Conservation (phyloP, 2,329 filamentous ascomycete species). For the Trichothecium sympodiale region DNA sequence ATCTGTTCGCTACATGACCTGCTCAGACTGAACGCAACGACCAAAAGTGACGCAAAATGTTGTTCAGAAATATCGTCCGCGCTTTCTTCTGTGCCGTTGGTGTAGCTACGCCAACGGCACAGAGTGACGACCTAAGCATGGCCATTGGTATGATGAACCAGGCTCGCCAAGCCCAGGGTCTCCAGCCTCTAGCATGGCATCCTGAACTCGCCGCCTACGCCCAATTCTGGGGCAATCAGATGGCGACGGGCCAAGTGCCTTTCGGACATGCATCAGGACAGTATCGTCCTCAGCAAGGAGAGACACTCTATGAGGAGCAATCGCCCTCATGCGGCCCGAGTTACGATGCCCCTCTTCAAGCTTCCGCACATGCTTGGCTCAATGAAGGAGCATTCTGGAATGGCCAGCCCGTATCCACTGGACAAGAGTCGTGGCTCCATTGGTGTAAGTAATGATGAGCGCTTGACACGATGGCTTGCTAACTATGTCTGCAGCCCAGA, state of each 20-base stretch:
- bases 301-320: slow-evolving; percentile 20
- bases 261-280: slow-evolving; percentile 19
- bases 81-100: slow-evolving; percentile 6
- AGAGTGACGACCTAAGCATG: slow-evolving; percentile 12
- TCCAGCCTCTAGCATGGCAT: slow-evolving; percentile 18
- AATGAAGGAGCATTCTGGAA: slow-evolving; percentile 16
- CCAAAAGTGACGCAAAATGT: too few species aligned
- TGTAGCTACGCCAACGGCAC: slow-evolving; percentile 4
- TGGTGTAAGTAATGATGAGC: slow-evolving; percentile 20
- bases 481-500: slow-evolving; percentile 17
- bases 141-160: slow-evolving; percentile 20
- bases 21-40: too few species aligned
- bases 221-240: slow-evolving; percentile 21
- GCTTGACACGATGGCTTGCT: too few species aligned
- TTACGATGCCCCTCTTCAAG: slow-evolving; percentile 18
- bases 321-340: slow-evolving; percentile 16
- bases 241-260: slow-evolving; percentile 16
- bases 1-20: too few species aligned
- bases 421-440: slow-evolving; percentile 23
- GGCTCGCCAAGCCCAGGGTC: slow-evolving; percentile 15
- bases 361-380: slow-evolving; percentile 19
- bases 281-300: slow-evolving; percentile 21
- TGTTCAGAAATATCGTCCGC: slow-evolving; percentile 5
- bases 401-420: slow-evolving; percentile 17
- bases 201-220: slow-evolving; percentile 18